phyloP scores from a whole-genome alignment of 129 eudicot genomes.

The Flaveria bidentis region DNA sequence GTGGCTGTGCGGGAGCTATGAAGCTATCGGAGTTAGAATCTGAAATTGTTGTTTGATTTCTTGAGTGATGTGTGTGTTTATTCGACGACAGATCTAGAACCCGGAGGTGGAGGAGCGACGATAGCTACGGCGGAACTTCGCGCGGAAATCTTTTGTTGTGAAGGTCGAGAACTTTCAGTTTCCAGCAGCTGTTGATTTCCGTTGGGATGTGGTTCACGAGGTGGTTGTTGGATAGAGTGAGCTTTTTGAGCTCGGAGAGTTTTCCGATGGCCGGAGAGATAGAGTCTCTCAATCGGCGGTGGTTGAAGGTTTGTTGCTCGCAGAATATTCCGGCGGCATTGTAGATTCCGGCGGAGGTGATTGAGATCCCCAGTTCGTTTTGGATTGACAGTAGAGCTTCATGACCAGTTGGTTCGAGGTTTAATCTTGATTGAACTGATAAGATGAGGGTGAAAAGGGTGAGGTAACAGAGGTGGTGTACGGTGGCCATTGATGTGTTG shows the following conservation, averaged over 20 bases:
- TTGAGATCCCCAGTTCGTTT: conserved; percentile 47
- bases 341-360: conserved; percentile 47
- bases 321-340: conserved; percentile 61
- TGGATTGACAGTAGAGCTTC: conserved; percentile 53
- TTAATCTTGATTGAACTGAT: conserved; percentile 39
- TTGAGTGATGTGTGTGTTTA: conserved; percentile 20
- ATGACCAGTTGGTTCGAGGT: conserved; percentile 51
- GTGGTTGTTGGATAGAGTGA: conserved; percentile 54
- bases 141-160: conserved; percentile 59
- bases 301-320: conserved; percentile 44
- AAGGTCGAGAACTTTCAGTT: conserved; percentile 60
- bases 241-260: conserved; percentile 73
- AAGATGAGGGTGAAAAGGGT: conserved; percentile 45
- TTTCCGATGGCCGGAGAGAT: conserved; percentile 67
- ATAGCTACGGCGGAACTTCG: conserved; percentile 51
- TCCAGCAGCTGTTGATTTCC: conserved; percentile 55
- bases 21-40: not conserved
- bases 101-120: conserved; percentile 56
- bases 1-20: conserved; percentile 46
- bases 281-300: conserved; percentile 47
- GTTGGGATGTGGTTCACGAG: conserved; percentile 59
- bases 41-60: not conserved
- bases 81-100: conserved; percentile 62
- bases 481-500: conserved; percentile 41
- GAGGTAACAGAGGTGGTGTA: conserved; percentile 39